phyloP scores from a whole-genome alignment of 768 basidiomycete genomes.

The Lactarius hengduanensis region DNA sequence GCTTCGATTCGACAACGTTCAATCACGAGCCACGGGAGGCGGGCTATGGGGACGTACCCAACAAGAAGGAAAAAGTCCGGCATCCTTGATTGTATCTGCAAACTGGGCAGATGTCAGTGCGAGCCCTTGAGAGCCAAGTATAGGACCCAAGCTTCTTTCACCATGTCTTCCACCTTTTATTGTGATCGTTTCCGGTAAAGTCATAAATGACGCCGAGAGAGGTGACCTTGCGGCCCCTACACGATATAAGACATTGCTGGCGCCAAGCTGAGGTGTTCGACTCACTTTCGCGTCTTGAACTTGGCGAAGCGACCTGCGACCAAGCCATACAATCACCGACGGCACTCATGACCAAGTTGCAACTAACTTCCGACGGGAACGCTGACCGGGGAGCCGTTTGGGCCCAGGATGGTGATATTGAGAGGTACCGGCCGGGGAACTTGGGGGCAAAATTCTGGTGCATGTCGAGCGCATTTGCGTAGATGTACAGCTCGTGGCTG shows the following conservation, averaged over 20 bases:
- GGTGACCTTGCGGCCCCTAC: constrained; percentile 67
- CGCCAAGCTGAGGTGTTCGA: neutral
- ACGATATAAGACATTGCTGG: neutral
- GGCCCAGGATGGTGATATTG: constrained; percentile 73
- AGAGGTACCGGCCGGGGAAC: constrained; percentile 70
- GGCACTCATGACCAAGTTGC: neutral
- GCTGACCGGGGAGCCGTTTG: constrained; percentile 37
- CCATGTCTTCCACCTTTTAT: constrained; percentile 69
- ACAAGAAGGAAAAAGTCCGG: constrained; percentile 81
- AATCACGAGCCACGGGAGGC: too few relatives aligned
- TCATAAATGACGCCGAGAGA: constrained; percentile 78
- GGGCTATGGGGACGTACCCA: constrained; percentile 45
- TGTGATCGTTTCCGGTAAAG: constrained; percentile 67
- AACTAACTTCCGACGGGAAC: constrained; percentile 47
- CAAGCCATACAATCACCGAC: neutral
- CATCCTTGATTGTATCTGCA: constrained; percentile 68
- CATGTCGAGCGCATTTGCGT: constrained; percentile 67
- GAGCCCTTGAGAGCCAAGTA: constrained; percentile 25
- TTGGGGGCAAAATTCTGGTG: constrained; percentile 64
- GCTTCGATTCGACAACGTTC: too few relatives aligned
- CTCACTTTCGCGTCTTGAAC: constrained; percentile 72
- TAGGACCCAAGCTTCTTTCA: constrained; percentile 72
- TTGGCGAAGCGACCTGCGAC: constrained; percentile 58
- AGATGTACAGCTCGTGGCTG: constrained; percentile 80
- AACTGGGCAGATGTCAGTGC: constrained; percentile 47